Percentiles rank a stretch among this genome's conserved stretches.
Conservation (phyloP, 805 yeast genomes). For the Torulaspora quercuum region DNA sequence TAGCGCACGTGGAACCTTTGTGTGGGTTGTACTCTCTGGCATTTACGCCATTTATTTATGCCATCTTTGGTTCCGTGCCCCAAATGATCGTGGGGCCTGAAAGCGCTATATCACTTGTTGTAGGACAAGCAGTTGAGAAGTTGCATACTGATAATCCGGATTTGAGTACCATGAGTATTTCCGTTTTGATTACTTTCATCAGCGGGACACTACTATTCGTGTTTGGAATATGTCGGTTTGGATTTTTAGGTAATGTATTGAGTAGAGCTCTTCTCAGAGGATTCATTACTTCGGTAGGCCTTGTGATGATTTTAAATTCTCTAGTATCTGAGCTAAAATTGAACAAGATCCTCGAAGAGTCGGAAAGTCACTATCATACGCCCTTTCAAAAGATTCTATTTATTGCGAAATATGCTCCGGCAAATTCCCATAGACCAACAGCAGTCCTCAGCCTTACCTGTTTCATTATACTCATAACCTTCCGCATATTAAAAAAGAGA, state of each 20-base stretch:
- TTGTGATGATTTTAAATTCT: constrained; percentile 78
- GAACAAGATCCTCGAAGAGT: constrained; percentile 41
- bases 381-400: constrained; percentile 68
- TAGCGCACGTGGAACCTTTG: constrained; percentile 79
- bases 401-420: constrained; percentile 45
- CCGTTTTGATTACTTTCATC: constrained; percentile 65
- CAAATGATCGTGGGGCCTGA: constrained; percentile 90
- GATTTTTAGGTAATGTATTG: constrained; percentile 76
- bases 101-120: constrained; percentile 78
- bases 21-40: constrained; percentile 76
- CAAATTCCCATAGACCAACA: constrained; percentile 55
- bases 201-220: constrained; percentile 71
- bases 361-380: constrained; percentile 58
- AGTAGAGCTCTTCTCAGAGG: constrained; percentile 77
- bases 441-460: constrained; percentile 55
- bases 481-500: constrained; percentile 43
- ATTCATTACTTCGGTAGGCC: constrained; percentile 80
- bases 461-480: constrained; percentile 43
- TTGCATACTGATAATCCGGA: constrained; percentile 42
- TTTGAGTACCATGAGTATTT: constrained; percentile 50
- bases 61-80: constrained; percentile 80
- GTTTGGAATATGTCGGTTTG: constrained; percentile 78
- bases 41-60: constrained; percentile 73
- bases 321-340: constrained; percentile 70
- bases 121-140: constrained; percentile 75